These are phyloP conservation scores for Suhomyces bokatorum DNA, from an alignment of 1,139 yeast species.

Conservation along the genomic window DNA sequence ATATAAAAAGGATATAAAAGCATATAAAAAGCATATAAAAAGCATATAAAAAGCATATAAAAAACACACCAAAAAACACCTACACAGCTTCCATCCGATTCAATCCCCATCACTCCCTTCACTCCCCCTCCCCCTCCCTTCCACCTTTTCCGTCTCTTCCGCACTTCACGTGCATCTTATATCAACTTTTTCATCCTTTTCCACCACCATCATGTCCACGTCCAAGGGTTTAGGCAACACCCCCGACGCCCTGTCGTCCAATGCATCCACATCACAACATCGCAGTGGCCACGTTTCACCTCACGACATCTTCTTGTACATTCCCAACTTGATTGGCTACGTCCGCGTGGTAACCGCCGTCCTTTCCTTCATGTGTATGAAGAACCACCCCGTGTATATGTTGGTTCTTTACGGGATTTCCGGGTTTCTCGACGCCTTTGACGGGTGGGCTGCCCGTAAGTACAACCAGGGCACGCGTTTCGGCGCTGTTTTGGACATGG, in stretches of 20 bases:
- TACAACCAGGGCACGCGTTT: slow-evolving; percentile 87
- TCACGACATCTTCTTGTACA: slow-evolving; percentile 64
- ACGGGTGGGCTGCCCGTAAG: slow-evolving; percentile 92
- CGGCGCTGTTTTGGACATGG: slow-evolving; percentile 99
- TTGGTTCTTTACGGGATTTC: slow-evolving; percentile 79
- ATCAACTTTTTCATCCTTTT: slow-evolving; percentile 7
- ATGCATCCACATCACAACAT: background rate
- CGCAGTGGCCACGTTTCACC: slow-evolving; percentile 27
- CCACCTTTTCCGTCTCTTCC: background rate
- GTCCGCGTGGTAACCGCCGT: slow-evolving; percentile 79
- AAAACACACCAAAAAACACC: too few relatives aligned
- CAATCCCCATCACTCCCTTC: background rate
- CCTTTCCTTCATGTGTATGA: slow-evolving; percentile 79
- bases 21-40: too few relatives aligned
- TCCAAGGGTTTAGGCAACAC: slow-evolving; percentile 1
- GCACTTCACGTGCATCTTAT: slow-evolving; percentile 7
- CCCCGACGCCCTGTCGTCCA: slow-evolving; percentile 1
- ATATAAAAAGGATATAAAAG: too few relatives aligned
- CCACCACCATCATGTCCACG: slow-evolving; percentile 5
- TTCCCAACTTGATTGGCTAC: slow-evolving; percentile 92
- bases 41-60: too few relatives aligned
- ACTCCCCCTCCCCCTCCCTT: background rate
- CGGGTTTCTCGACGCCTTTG: slow-evolving; percentile 92
- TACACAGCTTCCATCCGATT: too few relatives aligned
- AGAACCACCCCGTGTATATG: slow-evolving; percentile 76